These are phyloP conservation scores for Ophiostoma pallidulum DNA, from an alignment of 2,329 filamentous ascomycete species.

Conservation along the genomic window DNA sequence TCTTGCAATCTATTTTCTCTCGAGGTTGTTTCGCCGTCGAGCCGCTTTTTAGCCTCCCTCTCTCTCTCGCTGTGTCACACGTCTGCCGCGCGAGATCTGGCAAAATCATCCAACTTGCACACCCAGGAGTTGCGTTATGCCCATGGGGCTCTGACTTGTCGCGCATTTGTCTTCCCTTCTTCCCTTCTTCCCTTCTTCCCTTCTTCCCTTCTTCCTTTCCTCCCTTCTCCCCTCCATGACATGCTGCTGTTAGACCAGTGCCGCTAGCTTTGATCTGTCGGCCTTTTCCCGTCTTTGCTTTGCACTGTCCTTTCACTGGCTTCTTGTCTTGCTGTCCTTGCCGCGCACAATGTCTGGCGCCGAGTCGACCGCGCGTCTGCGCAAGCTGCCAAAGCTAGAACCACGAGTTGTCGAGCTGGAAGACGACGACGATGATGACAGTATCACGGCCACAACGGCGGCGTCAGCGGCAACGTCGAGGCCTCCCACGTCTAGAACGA, in stretches of 20 bases:
- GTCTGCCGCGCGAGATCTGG: not conserved
- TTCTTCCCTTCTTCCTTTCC: not conserved
- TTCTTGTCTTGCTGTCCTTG: not conserved
- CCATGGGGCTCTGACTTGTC: not conserved
- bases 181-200: not conserved
- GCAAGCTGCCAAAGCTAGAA: not conserved
- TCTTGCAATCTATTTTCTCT: slow-evolving; percentile 2
- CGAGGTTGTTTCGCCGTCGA: not conserved
- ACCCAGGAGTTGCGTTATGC: not conserved
- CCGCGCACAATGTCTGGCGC: not conserved
- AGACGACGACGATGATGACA: not conserved
- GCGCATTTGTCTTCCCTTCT: not conserved
- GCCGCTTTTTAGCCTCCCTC: not conserved
- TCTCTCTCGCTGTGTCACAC: too few relatives aligned
- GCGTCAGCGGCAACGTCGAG: slow-evolving; percentile 18
- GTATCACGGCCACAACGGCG: slow-evolving; percentile 13
- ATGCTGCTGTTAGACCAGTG: not conserved
- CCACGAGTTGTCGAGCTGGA: slow-evolving; percentile 4
- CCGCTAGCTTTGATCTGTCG: too few relatives aligned
- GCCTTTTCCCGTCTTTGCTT: not conserved
- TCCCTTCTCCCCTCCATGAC: not conserved
- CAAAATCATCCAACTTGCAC: slow-evolving; percentile 1
- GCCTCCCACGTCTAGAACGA: not conserved
- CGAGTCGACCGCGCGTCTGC: slow-evolving; percentile 6
- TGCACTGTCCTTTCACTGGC: not conserved